phyloP scores from a whole-genome alignment of 768 basidiomycete genomes.

The Rhodotorula graminis region DNA sequence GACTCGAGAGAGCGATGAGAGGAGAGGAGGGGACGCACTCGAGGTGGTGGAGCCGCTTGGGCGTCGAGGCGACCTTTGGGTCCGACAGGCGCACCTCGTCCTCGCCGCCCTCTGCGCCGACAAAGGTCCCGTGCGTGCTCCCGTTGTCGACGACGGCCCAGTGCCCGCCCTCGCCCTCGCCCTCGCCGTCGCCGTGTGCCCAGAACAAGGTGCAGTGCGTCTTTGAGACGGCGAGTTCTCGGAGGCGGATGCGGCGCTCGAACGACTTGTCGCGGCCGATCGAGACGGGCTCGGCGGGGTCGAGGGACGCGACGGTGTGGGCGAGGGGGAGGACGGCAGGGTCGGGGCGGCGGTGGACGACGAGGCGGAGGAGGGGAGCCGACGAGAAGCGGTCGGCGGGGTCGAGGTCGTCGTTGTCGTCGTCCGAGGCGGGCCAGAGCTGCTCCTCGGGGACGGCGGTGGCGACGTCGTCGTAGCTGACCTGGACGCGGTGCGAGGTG shows the following conservation, averaged over 20 bases:
- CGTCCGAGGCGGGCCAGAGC: conserved; percentile 25
- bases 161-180: conserved; percentile 42
- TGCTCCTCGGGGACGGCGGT: conserved; percentile 23
- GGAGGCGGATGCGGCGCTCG: conserved; percentile 63
- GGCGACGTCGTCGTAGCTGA: background rate
- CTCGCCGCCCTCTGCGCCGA: conserved; percentile 41
- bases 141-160: conserved; percentile 82
- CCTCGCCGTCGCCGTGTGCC: conserved; percentile 45
- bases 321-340: conserved; percentile 9
- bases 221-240: conserved; percentile 80
- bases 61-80: conserved; percentile 10
- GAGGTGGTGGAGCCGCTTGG: conserved; percentile 22
- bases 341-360: conserved; percentile 13
- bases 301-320: conserved; percentile 56
- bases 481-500: background rate
- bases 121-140: conserved; percentile 74
- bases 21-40: conserved; percentile 11
- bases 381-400: conserved; percentile 2
- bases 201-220: conserved; percentile 70
- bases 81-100: conserved; percentile 9
- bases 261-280: conserved; percentile 64
- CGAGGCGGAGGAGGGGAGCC: conserved; percentile 35
- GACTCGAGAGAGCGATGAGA: background rate
- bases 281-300: conserved; percentile 60
- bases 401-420: background rate